phyloP scores from a whole-genome alignment of 2,329 filamentous ascomycete genomes.

The Chrysosporium queenslandicum region DNA sequence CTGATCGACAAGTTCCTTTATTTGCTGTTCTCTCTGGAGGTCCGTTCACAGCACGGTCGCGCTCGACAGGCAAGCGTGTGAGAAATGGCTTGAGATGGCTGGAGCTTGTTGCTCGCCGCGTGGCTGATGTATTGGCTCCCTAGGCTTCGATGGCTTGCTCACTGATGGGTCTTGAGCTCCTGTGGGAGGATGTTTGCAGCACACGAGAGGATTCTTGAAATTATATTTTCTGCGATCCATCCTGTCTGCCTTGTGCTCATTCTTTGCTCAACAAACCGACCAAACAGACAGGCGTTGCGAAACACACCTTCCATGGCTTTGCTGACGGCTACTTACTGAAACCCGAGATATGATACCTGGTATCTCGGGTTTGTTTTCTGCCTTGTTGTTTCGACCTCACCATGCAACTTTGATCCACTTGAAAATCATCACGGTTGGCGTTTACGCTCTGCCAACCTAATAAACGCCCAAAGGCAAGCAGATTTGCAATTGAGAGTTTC shows the following conservation, averaged over 20 bases:
- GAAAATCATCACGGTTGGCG: no score
- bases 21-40: not conserved
- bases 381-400: no score
- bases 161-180: not conserved
- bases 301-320: no score
- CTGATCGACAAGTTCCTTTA: constrained; percentile 10
- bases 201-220: not conserved
- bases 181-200: not conserved
- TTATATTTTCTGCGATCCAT: not conserved
- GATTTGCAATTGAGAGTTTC: no score
- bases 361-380: no score
- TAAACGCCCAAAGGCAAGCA: no score
- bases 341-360: no score
- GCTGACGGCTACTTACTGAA: not conserved
- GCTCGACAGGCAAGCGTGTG: not conserved
- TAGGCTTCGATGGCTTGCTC: not conserved
- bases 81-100: not conserved
- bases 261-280: no score
- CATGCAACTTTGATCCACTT: no score
- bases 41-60: not conserved
- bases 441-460: no score
- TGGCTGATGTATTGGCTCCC: constrained; percentile 3
- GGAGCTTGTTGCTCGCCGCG: constrained; percentile 8
- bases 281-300: no score
- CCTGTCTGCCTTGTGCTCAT: no score